Evolutionary conservation across 805 yeast species (phyloP).

Genomic region (Isabelozyma gotoi): DNA sequence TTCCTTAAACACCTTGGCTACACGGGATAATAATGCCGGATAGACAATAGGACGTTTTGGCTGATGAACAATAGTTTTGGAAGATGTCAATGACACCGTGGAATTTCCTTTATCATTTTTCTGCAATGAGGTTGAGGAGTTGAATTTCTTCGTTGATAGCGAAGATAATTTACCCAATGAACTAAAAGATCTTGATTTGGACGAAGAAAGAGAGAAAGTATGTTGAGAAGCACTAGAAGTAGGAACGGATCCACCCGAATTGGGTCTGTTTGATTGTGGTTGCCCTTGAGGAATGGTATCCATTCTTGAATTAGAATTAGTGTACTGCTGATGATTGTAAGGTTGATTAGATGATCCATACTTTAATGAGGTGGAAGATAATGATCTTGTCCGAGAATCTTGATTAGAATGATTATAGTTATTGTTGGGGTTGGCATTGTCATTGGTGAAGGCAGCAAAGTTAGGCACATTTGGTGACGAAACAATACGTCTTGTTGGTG

Average conservation of each 20-base stretch:
- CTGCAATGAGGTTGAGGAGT: slow-evolving; percentile 31
- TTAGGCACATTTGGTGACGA: slow-evolving; percentile 26
- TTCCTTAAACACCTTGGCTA: slow-evolving; percentile 75
- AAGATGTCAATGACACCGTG: slow-evolving; percentile 24
- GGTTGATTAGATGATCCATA: slow-evolving; percentile 15
- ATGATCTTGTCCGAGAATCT: slow-evolving; percentile 2
- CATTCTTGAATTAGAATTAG: slow-evolving; percentile 15
- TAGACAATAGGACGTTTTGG: slow-evolving; percentile 69
- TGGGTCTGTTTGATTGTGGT: slow-evolving; percentile 8
- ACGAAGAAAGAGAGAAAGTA: slow-evolving; percentile 34
- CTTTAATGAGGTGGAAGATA: slow-evolving; percentile 2
- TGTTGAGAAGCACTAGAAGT: slow-evolving; percentile 19
- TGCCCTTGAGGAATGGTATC: slow-evolving; percentile 8
- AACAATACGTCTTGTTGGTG: slow-evolving; percentile 22
- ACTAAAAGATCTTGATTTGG: slow-evolving; percentile 38
- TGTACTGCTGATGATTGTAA: too few species aligned
- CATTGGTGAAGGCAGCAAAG: slow-evolving; percentile 5
- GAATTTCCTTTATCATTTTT: slow-evolving; percentile 31
- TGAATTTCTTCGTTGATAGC: slow-evolving; percentile 39
- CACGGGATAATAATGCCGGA: slow-evolving; percentile 86
- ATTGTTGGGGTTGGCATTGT: slow-evolving; percentile 6
- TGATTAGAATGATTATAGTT: slow-evolving; percentile 4
- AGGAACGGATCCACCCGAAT: slow-evolving; percentile 11
- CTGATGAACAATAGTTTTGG: slow-evolving; percentile 48
- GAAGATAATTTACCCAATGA: slow-evolving; percentile 42